A percentile compares a stretch with the other conserved stretches of the same genome.
phyloP scores from a whole-genome alignment of 306 rosid species.

The Lathyrus aphaca region DNA sequence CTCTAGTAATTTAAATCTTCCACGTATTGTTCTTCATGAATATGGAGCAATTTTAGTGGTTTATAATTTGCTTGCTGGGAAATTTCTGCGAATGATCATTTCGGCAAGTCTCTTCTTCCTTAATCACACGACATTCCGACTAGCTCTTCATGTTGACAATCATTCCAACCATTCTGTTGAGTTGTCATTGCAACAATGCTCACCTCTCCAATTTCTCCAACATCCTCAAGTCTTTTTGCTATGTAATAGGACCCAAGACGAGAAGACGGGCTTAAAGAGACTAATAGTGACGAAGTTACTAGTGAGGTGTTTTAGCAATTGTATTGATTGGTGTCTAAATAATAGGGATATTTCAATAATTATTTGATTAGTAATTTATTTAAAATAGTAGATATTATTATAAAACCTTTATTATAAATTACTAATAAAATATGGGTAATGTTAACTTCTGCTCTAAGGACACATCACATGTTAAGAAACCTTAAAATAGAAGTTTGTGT shows the following conservation, averaged over 20 bases:
- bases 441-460: too few relatives aligned
- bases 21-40: constrained; percentile 3
- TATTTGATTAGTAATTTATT: too few relatives aligned
- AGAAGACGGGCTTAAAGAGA: too few relatives aligned
- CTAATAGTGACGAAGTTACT: too few relatives aligned
- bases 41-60: constrained; percentile 4
- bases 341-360: too few relatives aligned
- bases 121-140: background rate
- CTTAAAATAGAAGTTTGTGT: too few relatives aligned
- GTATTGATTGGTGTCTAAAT: too few relatives aligned
- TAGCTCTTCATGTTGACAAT: background rate
- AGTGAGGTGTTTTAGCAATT: too few relatives aligned
- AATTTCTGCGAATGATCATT: background rate
- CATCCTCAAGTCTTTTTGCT: background rate
- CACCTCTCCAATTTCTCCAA: background rate
- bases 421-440: too few relatives aligned
- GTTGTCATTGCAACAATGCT: constrained; percentile 3
- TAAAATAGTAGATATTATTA: too few relatives aligned
- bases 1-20: background rate
- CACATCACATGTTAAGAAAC: too few relatives aligned
- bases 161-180: constrained; percentile 1
- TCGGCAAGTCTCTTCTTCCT: background rate
- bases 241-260: background rate
- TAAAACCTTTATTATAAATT: too few relatives aligned
- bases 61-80: constrained; percentile 1